Percentiles rank a stretch among this genome's conserved stretches.
Evolutionary conservation across 2,329 filamentous ascomycete genomes (phyloP).

Genomic region (Diaporthe sp.): DNA sequence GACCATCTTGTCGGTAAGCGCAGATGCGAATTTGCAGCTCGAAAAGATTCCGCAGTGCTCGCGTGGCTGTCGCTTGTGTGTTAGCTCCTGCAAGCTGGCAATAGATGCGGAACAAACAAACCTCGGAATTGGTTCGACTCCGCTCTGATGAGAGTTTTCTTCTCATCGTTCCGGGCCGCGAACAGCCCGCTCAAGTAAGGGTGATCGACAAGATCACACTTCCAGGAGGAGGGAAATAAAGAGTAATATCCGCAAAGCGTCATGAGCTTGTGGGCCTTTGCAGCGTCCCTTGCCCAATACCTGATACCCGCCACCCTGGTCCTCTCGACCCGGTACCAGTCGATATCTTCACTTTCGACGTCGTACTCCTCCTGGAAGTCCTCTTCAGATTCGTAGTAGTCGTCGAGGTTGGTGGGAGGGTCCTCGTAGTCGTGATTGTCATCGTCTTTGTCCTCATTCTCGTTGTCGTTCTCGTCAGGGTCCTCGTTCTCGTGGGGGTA

Average conservation of each 20-base stretch:
- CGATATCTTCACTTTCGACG: slow-evolving; percentile 15
- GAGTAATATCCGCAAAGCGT: slow-evolving; percentile 53
- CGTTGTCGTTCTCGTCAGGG: not conserved
- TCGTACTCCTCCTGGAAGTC: slow-evolving; percentile 37
- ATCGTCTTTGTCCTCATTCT: slow-evolving; percentile 15
- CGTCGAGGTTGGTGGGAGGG: slow-evolving; percentile 10
- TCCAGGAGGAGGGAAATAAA: slow-evolving; percentile 52
- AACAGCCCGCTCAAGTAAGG: slow-evolving; percentile 52
- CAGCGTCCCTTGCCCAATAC: slow-evolving; percentile 51
- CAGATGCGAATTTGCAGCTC: slow-evolving; percentile 51
- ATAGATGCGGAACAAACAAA: slow-evolving; percentile 37
- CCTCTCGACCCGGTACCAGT: slow-evolving; percentile 32
- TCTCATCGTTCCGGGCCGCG: slow-evolving; percentile 44
- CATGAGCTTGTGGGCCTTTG: slow-evolving; percentile 51
- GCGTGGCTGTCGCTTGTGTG: slow-evolving; percentile 46
- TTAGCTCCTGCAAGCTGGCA: not conserved
- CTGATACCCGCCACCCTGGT: slow-evolving; percentile 44
- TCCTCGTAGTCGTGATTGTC: not conserved
- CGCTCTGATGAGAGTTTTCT: slow-evolving; percentile 47
- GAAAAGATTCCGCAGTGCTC: slow-evolving; percentile 52
- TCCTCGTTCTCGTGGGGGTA: not conserved
- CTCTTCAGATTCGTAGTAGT: slow-evolving; percentile 27
- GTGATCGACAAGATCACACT: slow-evolving; percentile 51
- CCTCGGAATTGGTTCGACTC: slow-evolving; percentile 49
- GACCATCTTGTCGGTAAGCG: slow-evolving; percentile 50